phyloP scores from a whole-genome alignment of 495 filamentous ascomycete genomes.

The Tuber calosporum region DNA sequence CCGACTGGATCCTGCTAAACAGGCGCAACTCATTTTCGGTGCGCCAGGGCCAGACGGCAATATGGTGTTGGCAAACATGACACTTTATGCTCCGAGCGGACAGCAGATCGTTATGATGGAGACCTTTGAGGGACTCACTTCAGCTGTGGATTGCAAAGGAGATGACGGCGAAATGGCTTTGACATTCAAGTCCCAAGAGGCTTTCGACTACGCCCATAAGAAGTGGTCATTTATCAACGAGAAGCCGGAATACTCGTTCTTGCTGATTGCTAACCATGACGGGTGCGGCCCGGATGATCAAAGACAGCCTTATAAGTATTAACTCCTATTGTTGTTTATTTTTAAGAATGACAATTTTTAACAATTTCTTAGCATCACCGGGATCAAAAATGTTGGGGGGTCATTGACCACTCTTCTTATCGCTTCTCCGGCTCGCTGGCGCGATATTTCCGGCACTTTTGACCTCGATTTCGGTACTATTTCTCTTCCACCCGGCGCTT shows the following conservation, averaged over 20 bases:
- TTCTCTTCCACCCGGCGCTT: conserved; percentile 13
- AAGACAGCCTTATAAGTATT: conserved; percentile 41
- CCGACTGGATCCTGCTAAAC: conserved; percentile 33
- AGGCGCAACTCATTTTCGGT: conserved; percentile 42
- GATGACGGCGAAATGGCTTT: conserved; percentile 42
- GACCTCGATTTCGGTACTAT: conserved; percentile 42
- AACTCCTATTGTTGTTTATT: conserved; percentile 4
- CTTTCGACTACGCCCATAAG: conserved; percentile 41
- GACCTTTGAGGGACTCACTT: conserved; percentile 42
- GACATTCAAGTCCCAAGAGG: conserved; percentile 40
- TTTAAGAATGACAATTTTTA: not conserved
- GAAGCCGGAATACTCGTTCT: conserved; percentile 34
- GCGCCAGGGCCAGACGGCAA: conserved; percentile 36
- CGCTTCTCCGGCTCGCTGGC: conserved; percentile 36
- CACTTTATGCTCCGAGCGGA: conserved; percentile 42
- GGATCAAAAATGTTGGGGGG: conserved; percentile 34
- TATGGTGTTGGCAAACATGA: conserved; percentile 43
- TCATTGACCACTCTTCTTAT: conserved; percentile 34
- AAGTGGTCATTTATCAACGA: conserved; percentile 43
- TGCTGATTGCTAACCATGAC: conserved; percentile 44
- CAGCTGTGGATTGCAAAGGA: conserved; percentile 42
- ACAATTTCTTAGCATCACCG: conserved; percentile 33
- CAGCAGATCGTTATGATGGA: conserved; percentile 43
- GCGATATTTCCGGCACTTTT: conserved; percentile 42
- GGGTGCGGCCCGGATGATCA: conserved; percentile 41